Evolutionary conservation across 2,329 filamentous ascomycete species (phyloP).

Genomic region (Leptographium radiaticola): DNA sequence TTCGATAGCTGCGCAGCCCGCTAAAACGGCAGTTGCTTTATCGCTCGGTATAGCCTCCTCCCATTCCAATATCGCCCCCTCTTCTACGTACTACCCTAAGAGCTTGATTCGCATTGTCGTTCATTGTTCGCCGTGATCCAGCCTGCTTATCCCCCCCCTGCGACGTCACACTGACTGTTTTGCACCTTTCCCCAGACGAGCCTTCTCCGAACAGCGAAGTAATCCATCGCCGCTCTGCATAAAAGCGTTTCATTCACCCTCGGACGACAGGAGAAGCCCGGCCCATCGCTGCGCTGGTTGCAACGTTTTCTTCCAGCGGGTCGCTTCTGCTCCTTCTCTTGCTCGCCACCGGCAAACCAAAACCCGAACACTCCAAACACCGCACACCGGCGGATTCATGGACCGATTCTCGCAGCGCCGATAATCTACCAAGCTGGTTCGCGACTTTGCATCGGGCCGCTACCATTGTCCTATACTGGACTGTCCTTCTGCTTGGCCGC

Average conservation of each 20-base stretch:
- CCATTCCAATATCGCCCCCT: not conserved
- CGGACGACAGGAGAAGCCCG: conserved; percentile 6
- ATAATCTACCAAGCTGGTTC: not conserved
- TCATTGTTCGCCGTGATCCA: no score
- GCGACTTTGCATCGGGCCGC: not conserved
- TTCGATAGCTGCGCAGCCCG: not conserved
- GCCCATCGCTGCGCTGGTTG: not conserved
- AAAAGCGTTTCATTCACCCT: conserved; percentile 16
- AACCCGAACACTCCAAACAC: not conserved
- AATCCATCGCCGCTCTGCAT: conserved; percentile 9
- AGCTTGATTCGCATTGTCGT: not conserved
- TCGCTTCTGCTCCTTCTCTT: not conserved
- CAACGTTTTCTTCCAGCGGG: not conserved
- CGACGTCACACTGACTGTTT: conserved; percentile 9
- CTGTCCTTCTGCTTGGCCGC: not conserved
- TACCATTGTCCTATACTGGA: not conserved
- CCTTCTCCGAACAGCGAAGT: not conserved
- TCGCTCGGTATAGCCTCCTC: conserved; percentile 6
- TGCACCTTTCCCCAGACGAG: not conserved
- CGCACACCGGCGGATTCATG: not conserved
- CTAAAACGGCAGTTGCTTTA: conserved; percentile 9
- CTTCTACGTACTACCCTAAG: not conserved
- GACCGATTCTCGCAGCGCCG: not conserved
- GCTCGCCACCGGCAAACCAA: not conserved
- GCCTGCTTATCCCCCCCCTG: conserved; percentile 4